phyloP scores from a whole-genome alignment of 495 filamentous ascomycete genomes.

The Talaromyces proteolyticus region DNA sequence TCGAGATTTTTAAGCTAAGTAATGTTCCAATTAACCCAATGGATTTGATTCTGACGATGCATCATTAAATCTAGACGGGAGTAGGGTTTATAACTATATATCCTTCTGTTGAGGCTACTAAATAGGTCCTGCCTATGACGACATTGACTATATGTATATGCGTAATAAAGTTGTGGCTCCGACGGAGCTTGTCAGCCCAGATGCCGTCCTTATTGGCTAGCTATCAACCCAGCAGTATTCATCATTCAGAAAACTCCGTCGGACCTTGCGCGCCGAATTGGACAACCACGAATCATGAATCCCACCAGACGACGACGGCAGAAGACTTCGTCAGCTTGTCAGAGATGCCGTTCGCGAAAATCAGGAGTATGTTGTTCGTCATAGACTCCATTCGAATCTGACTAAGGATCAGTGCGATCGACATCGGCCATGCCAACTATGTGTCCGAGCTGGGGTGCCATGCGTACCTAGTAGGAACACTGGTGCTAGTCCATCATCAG shows the following conservation, averaged over 20 bases:
- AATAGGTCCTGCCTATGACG: too few relatives aligned
- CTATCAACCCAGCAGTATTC: not conserved
- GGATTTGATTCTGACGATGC: not conserved
- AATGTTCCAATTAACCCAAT: not conserved
- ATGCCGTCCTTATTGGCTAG: too few relatives aligned
- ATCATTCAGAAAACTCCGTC: not conserved
- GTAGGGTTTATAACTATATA: not conserved
- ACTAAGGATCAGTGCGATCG: not conserved
- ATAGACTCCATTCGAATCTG: not conserved
- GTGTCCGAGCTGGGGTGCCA: not conserved
- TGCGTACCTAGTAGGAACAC: not conserved
- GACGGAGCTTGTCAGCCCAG: too few relatives aligned
- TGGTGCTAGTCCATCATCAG: not conserved
- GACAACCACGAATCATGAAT: not conserved
- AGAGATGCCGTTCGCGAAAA: not conserved
- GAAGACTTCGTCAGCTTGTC: not conserved
- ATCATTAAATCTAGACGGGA: not conserved
- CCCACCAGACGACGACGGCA: not conserved
- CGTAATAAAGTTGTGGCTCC: not conserved
- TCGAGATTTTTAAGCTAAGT: not conserved
- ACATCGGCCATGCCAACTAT: not conserved
- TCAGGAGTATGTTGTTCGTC: not conserved
- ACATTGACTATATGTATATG: not conserved
- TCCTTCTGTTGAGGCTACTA: not conserved
- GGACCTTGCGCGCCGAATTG: too few relatives aligned